Percentiles rank a stretch among this genome's conserved stretches.
Conservation (phyloP, 768 basidiomycete genomes). For the Xerocomellus amylosporus region DNA sequence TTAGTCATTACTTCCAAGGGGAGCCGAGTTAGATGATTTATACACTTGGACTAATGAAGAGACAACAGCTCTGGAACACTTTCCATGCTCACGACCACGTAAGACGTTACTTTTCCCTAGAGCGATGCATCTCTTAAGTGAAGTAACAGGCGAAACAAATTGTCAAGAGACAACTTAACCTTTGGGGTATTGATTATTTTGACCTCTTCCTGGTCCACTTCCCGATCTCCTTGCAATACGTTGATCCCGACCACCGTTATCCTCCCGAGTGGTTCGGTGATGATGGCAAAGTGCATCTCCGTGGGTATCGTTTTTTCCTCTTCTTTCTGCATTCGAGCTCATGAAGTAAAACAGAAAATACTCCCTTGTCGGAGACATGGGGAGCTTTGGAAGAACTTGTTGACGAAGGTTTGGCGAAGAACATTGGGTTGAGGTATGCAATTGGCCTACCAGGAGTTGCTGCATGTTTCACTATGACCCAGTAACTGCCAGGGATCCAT, state of each 20-base stretch:
- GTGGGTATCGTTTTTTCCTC: slow-evolving; percentile 36
- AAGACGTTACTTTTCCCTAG: slow-evolving; percentile 18
- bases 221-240: slow-evolving; percentile 78
- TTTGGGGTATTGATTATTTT: slow-evolving; percentile 86
- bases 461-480: slow-evolving; percentile 1
- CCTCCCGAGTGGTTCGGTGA: slow-evolving; percentile 83
- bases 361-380: slow-evolving; percentile 83
- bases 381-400: slow-evolving; percentile 75
- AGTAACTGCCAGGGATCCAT: slow-evolving; percentile 76
- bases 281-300: slow-evolving; percentile 63
- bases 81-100: slow-evolving; percentile 80
- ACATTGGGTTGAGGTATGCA: slow-evolving; percentile 72
- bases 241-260: slow-evolving; percentile 71
- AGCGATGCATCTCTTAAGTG: not conserved
- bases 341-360: slow-evolving; percentile 44
- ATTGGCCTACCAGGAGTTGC: not conserved
- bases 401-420: slow-evolving; percentile 65
- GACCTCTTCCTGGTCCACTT: slow-evolving; percentile 84
- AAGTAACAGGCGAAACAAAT: slow-evolving; percentile 49
- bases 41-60: slow-evolving; percentile 4
- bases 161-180: slow-evolving; percentile 61
- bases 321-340: not conserved
- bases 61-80: slow-evolving; percentile 76
- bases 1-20: slow-evolving; percentile 84
- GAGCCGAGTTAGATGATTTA: slow-evolving; percentile 9